Evolutionary conservation across 495 filamentous ascomycete species (phyloP).

Genomic region (Penicillium lividum): DNA sequence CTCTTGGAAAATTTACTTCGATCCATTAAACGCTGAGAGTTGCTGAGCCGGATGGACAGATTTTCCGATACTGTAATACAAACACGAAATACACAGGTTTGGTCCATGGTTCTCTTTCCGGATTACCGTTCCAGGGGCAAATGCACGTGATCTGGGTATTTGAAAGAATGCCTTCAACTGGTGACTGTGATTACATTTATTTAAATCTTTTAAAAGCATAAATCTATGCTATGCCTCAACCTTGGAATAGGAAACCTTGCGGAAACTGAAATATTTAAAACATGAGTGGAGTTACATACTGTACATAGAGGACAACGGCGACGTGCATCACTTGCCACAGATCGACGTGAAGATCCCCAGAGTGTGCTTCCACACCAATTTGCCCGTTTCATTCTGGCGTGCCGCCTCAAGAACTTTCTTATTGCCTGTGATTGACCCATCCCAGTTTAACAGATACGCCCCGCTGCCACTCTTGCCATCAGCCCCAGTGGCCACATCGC

Average conservation of each 20-base stretch:
- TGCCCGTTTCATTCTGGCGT: conserved; percentile 22
- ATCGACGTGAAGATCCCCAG: conserved; percentile 20
- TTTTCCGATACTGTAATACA: conserved; percentile 1
- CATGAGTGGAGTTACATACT: conserved; percentile 3
- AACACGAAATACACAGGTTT: neutral
- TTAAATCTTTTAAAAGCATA: neutral
- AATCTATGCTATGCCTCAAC: neutral
- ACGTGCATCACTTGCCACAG: conserved; percentile 15
- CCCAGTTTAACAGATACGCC: conserved; percentile 22
- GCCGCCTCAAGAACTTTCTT: conserved; percentile 16
- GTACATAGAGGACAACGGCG: neutral
- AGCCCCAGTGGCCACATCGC: conserved; percentile 17
- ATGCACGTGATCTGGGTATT: conserved; percentile 16
- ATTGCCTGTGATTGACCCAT: conserved; percentile 22
- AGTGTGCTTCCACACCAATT: conserved; percentile 26
- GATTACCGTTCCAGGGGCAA: conserved; percentile 10
- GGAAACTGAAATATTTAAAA: neutral
- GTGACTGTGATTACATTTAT: neutral
- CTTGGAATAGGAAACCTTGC: neutral
- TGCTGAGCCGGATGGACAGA: neutral
- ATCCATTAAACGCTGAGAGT: conserved; percentile 5
- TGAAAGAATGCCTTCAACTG: neutral
- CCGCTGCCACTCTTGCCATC: conserved; percentile 26
- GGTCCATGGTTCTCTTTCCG: neutral
- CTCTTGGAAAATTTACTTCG: conserved; percentile 3